These are phyloP conservation scores for Mycena rosella DNA, from an alignment of 768 basidiomycete genomes.

Conservation along the genomic window DNA sequence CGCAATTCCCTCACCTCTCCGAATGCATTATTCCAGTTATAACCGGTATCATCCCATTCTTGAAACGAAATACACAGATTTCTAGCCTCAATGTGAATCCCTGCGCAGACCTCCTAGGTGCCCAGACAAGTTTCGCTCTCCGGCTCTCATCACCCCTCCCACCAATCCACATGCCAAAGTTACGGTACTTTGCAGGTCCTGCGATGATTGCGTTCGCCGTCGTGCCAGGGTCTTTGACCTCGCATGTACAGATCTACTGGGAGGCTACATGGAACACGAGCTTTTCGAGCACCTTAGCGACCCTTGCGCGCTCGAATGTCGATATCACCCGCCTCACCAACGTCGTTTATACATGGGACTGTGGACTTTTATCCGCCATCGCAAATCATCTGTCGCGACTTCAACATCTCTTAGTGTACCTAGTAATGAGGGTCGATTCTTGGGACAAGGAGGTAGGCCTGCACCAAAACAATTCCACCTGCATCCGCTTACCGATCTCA, in stretches of 20 bases:
- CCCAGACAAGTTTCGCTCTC: too few species aligned
- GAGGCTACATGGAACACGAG: not conserved
- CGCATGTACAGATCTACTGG: constrained; percentile 14
- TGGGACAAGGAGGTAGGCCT: constrained; percentile 15
- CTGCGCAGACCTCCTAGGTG: too few species aligned
- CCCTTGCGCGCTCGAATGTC: not conserved
- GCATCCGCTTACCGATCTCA: not conserved
- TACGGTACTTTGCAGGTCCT: constrained; percentile 15
- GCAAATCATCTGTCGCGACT: not conserved
- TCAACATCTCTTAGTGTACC: not conserved
- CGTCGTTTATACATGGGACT: constrained; percentile 11
- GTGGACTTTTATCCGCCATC: not conserved
- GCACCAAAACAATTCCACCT: not conserved
- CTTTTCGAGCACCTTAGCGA: not conserved
- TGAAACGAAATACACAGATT: too few species aligned
- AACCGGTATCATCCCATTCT: too few species aligned
- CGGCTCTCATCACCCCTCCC: not conserved
- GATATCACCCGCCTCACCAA: constrained; percentile 9
- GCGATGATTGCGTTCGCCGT: not conserved
- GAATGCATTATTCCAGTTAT: too few species aligned
- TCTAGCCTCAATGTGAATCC: too few species aligned
- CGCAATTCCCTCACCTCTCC: too few species aligned
- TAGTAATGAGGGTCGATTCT: too few species aligned
- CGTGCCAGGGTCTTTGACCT: constrained; percentile 1
- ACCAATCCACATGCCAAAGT: constrained; percentile 12